Evolutionary conservation across 208 protist genomes (phyloP).

Genomic region (Leishmania mexicana): DNA sequence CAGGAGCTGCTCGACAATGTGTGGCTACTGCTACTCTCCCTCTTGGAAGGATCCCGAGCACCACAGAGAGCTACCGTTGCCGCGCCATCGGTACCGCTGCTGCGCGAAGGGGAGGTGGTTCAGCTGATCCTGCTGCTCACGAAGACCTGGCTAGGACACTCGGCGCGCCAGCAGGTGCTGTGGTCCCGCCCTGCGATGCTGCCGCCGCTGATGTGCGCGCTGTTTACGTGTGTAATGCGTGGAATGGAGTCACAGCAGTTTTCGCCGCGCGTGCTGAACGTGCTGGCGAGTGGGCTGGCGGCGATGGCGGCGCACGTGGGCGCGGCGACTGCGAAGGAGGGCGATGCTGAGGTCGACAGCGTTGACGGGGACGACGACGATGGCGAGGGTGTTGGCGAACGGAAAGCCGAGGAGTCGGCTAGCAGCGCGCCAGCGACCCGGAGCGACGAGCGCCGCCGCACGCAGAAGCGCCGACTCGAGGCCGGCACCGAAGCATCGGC

Average conservation of each 20-base stretch:
- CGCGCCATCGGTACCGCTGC: neutral
- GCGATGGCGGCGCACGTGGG: slow-evolving; percentile 33
- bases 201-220: slow-evolving; percentile 45
- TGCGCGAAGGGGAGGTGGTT: slow-evolving; percentile 21
- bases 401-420: slow-evolving; percentile 1
- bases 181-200: slow-evolving; percentile 59
- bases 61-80: neutral
- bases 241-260: slow-evolving; percentile 43
- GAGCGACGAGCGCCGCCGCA: neutral
- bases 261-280: slow-evolving; percentile 54
- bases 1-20: slow-evolving; percentile 30
- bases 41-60: slow-evolving; percentile 6
- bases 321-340: slow-evolving; percentile 30
- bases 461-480: neutral
- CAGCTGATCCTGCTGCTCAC: slow-evolving; percentile 26
- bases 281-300: slow-evolving; percentile 39
- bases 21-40: slow-evolving; percentile 31
- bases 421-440: neutral
- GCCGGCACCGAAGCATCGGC: neutral
- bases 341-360: slow-evolving; percentile 11
- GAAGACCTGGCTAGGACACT: slow-evolving; percentile 22
- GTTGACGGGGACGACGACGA: slow-evolving; percentile 12
- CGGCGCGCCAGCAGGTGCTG: slow-evolving; percentile 33
- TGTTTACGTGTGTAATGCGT: slow-evolving; percentile 52
- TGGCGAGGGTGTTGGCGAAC: neutral